Percentiles rank a stretch among this genome's conserved stretches.
phyloP scores from a whole-genome alignment of 192 early-diverging fungal genomes.

The Coemansia sp. region DNA sequence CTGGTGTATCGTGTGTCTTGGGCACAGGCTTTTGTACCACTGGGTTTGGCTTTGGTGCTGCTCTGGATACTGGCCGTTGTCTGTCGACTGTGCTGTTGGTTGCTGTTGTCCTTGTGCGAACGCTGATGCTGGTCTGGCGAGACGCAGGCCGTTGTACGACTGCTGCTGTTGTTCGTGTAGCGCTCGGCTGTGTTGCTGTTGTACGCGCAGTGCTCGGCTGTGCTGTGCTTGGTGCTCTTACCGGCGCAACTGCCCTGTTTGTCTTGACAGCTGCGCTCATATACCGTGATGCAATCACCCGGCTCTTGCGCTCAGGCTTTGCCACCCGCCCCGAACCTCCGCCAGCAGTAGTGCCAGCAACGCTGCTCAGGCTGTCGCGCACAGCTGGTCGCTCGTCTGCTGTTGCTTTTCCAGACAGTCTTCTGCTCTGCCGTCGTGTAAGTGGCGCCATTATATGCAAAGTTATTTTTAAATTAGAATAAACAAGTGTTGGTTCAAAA shows the following conservation, averaged over 20 bases:
- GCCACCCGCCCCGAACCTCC: constrained; percentile 17
- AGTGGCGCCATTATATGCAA: constrained; percentile 15
- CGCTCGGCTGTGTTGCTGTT: background rate
- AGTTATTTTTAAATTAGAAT: background rate
- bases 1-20: background rate
- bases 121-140: background rate
- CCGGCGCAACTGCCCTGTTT: background rate
- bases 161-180: background rate
- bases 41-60: background rate
- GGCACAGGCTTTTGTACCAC: background rate
- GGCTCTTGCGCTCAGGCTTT: constrained; percentile 35
- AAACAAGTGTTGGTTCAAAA: background rate
- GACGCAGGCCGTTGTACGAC: background rate
- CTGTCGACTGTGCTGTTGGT: background rate
- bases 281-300: constrained; percentile 45
- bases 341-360: background rate
- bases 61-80: background rate
- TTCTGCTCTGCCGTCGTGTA: constrained; percentile 37
- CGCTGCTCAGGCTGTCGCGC: constrained; percentile 13
- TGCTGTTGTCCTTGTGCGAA: background rate
- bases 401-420: constrained; percentile 14
- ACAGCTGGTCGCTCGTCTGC: background rate
- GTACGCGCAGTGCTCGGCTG: background rate
- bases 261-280: constrained; percentile 13
- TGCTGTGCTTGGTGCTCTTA: constrained; percentile 1